Percentiles rank a stretch among this genome's conserved stretches.
Conservation (phyloP, 2,329 filamentous ascomycete species). For the Pseudomassariella vexata region DNA sequence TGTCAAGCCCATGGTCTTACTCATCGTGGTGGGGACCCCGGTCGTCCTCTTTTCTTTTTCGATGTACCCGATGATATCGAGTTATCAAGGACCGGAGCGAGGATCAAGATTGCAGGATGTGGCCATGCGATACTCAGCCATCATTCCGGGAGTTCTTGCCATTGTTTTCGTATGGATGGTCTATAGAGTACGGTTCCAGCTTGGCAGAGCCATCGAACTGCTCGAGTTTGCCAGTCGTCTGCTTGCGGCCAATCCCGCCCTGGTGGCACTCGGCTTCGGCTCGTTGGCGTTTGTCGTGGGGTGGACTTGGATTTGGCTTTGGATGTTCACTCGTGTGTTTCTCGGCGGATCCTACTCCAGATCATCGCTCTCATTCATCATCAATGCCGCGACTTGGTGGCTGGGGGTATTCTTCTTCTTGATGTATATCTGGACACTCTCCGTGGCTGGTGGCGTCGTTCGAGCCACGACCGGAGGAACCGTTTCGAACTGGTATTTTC, state of each 20-base stretch:
- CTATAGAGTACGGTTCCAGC: constrained; percentile 70
- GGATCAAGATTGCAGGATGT: constrained; percentile 80
- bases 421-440: constrained; percentile 92
- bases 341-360: constrained; percentile 80
- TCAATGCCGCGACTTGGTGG: constrained; percentile 90
- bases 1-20: constrained; percentile 73
- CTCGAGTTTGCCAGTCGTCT: constrained; percentile 90
- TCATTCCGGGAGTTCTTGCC: constrained; percentile 68
- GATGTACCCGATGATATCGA: constrained; percentile 84
- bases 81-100: constrained; percentile 71
- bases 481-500: constrained; percentile 98
- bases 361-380: constrained; percentile 61
- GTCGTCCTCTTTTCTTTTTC: constrained; percentile 84
- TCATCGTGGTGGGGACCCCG: constrained; percentile 79
- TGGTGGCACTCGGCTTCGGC: constrained; percentile 77
- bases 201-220: constrained; percentile 79
- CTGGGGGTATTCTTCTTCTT: constrained; percentile 86
- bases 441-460: constrained; percentile 82
- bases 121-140: constrained; percentile 80
- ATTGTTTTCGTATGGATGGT: constrained; percentile 80
- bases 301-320: constrained; percentile 95
- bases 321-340: constrained; percentile 94
- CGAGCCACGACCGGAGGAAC: constrained; percentile 89
- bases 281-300: constrained; percentile 69
- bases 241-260: constrained; percentile 73